Evolutionary conservation across 2,329 filamentous ascomycete species (phyloP), one percentile per base, ranked within the genome.

Genomic region (Sporothrix inflata): DNA sequence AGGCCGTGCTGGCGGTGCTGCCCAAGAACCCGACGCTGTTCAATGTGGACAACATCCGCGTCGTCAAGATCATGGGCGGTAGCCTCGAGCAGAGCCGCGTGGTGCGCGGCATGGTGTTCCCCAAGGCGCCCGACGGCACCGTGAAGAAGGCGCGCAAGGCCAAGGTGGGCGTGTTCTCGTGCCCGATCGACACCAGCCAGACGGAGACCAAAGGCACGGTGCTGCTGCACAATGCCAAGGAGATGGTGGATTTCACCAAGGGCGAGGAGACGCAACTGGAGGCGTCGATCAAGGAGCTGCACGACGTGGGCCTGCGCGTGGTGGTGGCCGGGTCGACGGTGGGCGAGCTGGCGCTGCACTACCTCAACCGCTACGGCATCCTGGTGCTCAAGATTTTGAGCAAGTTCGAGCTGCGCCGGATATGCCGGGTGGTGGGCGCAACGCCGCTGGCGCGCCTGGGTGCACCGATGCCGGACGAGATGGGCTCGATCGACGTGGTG

Each of bases 11-110:
- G 72, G 90, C 94, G 60, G 94, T 99, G 24, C 88, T 99, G 75
- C 96, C 97, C 76, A 98, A 98, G 86, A 97, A 98, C 84, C 92
- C 96, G 27, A 84, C 88, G 81, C 94, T 97, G 84, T 99, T 99
- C 88, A 99, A 98, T 83, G 94, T 99, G 76, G 96, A 99, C 86
- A 99, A 99, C 82, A 91, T 99, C 78, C 93, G 96, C 74, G 97
- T 99, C 73, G 97, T 99, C 78, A 99, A 99, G 88, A 99, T 99
- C 79, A 98, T 99, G 95, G 96, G 96, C 78, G 95, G 96, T 76
- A 94, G 92, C 81, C 85, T 99, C 79, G 93, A 97, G 79, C 94
- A 99, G 85, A 97, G 94, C 82, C 91, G 90, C 76, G 95, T 99
- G 16, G 92, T 99, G 74, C 97, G 93, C 87, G 96, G 96, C 76